A percentile compares a stretch with the other conserved stretches of the same genome.
These are phyloP conservation scores for Senna tora DNA, from an alignment of 306 rosid species.

Conservation along the genomic window DNA sequence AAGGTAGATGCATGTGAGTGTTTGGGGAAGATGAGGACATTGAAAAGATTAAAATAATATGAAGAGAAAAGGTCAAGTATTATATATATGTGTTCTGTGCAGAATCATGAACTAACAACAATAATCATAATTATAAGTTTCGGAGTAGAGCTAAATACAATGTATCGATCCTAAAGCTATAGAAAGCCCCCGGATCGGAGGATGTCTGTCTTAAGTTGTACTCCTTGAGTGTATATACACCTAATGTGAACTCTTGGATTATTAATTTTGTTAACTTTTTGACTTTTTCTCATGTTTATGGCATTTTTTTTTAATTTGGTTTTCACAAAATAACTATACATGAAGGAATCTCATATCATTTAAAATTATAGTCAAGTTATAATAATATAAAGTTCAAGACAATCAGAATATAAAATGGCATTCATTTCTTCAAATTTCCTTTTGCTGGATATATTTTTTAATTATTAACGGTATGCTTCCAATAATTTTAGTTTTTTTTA, in stretches of 20 bases:
- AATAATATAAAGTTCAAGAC: background rate
- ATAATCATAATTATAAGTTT: conserved; percentile 35
- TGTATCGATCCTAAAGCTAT: conserved; percentile 39
- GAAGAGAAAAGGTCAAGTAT: conserved; percentile 38
- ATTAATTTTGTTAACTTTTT: conserved; percentile 10
- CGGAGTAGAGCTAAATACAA: conserved; percentile 41
- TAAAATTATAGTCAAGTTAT: background rate
- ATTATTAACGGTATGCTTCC: no score
- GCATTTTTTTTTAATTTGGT: background rate
- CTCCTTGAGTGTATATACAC: conserved; percentile 46
- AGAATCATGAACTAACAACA: conserved; percentile 43
- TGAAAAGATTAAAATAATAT: conserved; percentile 32
- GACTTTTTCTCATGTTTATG: background rate
- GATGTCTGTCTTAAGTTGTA: conserved; percentile 49
- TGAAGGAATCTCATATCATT: background rate
- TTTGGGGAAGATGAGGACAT: conserved; percentile 39
- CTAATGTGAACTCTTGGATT: conserved; percentile 22
- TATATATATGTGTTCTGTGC: conserved; percentile 13
- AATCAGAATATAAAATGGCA: background rate
- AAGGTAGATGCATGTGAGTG: conserved; percentile 57
- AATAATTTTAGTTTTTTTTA: no score
- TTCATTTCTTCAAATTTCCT: background rate
- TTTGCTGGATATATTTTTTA: no score
- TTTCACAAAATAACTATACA: background rate
- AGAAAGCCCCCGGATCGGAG: conserved; percentile 28